Base-by-base conservation (phyloP, 2,329 filamentous ascomycete species). In the Ascocoryne sarcoides region DNA sequence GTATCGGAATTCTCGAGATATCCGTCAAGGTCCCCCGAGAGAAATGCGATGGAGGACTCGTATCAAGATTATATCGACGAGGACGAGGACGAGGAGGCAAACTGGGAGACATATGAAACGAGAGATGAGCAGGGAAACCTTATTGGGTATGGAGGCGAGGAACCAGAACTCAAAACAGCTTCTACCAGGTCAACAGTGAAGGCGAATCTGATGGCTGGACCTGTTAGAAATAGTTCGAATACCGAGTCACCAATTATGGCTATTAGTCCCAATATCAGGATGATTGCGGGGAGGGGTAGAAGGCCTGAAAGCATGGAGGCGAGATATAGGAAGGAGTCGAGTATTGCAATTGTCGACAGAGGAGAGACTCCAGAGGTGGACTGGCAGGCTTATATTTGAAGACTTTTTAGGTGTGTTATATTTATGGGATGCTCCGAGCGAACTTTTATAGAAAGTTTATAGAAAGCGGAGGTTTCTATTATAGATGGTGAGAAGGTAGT, bases 281-380 rank as follows among this genome's bases (percentile, higher is more conserved):
- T 55, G 31, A 19, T 52, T 10, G 32, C 29, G 21, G 50, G 51
- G 1, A 42, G 36, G 2, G 45, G 31, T 4, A 50, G 45, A 17
- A 50, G 52, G 36, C 54, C 51, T 1, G 23, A 51, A 16, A 56
- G 52, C 49, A 43, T 51, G 18, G 54, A 52, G 49, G 42, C 41
- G 14, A 38, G 36, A n/a, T 39, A 32, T 14, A 42, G 35, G 18
- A 43, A 39, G 21, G 42, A 36, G 33, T 30, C 37, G 18, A 47
- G 40, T 21, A 53, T 45, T 21, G 45, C 32, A 4, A 43, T n/a
- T 14, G 37, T 37, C 17, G n/a, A n/a, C 30, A 36, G 20, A 46
- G 44, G 23, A n/a, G 39, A 43, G n/a, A 34, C 40, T 12, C 35
- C 28, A 17, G 39, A 39, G 29, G 32, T 32, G 32, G 51, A 53